Conservation (phyloP, 108 stramenopile species). For the Discostella stelligeroides region DNA sequence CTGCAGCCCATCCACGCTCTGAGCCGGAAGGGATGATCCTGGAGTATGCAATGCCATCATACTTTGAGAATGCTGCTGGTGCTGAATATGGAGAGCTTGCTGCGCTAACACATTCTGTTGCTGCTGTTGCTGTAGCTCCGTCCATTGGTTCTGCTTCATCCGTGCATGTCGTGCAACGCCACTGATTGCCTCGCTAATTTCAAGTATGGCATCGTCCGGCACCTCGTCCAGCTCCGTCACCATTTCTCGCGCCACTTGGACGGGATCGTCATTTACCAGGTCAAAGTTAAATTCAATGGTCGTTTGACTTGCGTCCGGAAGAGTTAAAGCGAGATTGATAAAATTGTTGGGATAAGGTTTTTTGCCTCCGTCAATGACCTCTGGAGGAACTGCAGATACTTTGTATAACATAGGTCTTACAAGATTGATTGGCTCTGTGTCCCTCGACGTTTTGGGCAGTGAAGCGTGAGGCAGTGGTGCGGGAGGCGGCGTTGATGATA, state of each 20-base stretch:
- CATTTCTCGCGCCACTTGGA: slow-evolving; percentile 89
- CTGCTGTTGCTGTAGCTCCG: slow-evolving; percentile 41
- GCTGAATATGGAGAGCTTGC: slow-evolving; percentile 40
- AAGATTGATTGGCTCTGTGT: slow-evolving; percentile 33
- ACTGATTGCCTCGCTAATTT: slow-evolving; percentile 87
- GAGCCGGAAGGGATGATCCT: slow-evolving; percentile 25
- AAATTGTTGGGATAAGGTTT: slow-evolving; percentile 71
- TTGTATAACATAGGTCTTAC: slow-evolving; percentile 42
- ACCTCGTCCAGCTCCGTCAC: slow-evolving; percentile 80
- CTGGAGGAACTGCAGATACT: slow-evolving; percentile 65
- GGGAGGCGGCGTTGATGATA: slow-evolving; percentile 21
- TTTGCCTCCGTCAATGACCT: slow-evolving; percentile 34
- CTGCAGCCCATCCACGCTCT: slow-evolving; percentile 14
- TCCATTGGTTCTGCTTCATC: slow-evolving; percentile 71
- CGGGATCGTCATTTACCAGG: slow-evolving; percentile 85
- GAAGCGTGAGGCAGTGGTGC: slow-evolving; percentile 2
- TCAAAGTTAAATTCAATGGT: slow-evolving; percentile 89
- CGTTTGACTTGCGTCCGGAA: slow-evolving; percentile 79
- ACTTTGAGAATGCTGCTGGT: slow-evolving; percentile 15
- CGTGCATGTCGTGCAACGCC: slow-evolving; percentile 75
- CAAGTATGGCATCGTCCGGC: slow-evolving; percentile 75
- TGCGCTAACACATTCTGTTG: slow-evolving; percentile 26
- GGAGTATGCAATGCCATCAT: slow-evolving; percentile 19
- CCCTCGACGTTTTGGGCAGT: slow-evolving; percentile 18
- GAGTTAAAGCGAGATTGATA: slow-evolving; percentile 76